Percentiles rank a stretch among this genome's conserved stretches.
These are phyloP conservation scores for Trichoderma koningiopsis DNA, from an alignment of 2,329 filamentous ascomycete species.

Conservation along the genomic window DNA sequence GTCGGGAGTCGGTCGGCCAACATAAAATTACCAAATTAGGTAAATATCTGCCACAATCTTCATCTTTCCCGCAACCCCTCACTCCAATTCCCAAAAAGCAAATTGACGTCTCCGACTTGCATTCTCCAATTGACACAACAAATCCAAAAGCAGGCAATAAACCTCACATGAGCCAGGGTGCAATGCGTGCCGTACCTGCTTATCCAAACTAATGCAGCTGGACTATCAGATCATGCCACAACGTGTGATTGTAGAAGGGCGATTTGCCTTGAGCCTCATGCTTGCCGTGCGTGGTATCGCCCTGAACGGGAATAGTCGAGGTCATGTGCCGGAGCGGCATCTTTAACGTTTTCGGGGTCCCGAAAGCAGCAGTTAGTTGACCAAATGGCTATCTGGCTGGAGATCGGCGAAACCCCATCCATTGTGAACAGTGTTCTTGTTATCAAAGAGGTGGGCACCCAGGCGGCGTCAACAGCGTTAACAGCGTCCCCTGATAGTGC, in stretches of 20 bases:
- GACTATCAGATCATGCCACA: not conserved
- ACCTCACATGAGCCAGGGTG: not conserved
- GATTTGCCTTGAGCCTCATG: conserved; percentile 20
- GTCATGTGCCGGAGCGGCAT: conserved; percentile 13
- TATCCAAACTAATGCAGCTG: not conserved
- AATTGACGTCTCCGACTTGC: not conserved
- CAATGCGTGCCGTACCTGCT: not conserved
- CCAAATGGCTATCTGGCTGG: not conserved
- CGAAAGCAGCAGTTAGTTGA: not conserved
- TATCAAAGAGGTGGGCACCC: not conserved
- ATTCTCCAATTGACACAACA: not conserved
- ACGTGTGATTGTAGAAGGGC: not conserved
- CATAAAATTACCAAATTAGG: not conserved
- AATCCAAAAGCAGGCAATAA: conserved; percentile 13
- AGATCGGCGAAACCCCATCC: not conserved
- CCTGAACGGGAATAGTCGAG: conserved; percentile 1
- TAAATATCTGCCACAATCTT: not conserved
- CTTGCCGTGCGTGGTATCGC: conserved; percentile 16
- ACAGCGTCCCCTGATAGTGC: not conserved
- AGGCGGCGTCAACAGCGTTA: not conserved
- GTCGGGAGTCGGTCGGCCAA: not conserved
- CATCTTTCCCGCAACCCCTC: not conserved
- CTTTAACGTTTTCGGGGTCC: not conserved
- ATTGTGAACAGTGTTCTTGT: not conserved
- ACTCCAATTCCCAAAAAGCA: not conserved